Evolutionary conservation across 2,329 filamentous ascomycete species (phyloP).

Genomic region (Cladophialophora carrionii): DNA sequence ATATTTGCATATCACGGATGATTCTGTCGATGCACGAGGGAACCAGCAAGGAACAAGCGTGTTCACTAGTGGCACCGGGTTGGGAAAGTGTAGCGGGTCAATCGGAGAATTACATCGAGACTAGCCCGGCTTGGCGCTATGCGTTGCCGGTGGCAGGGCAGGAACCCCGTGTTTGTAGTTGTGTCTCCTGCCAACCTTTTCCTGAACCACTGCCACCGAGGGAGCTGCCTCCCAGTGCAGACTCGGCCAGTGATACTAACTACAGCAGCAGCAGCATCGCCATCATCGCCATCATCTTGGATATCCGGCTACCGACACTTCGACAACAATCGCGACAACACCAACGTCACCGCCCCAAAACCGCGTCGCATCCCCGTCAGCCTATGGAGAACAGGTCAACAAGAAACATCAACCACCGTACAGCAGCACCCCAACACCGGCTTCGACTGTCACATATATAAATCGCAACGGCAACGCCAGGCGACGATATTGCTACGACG

Average conservation of each 20-base stretch:
- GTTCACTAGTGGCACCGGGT: too few species aligned
- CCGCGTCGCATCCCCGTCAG: constrained; percentile 12
- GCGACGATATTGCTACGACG: constrained; percentile 13
- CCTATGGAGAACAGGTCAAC: constrained; percentile 8
- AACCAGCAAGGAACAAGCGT: too few species aligned
- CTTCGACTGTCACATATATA: neutral
- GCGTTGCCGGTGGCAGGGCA: constrained; percentile 12
- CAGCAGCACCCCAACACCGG: constrained; percentile 4
- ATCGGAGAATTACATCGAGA: neutral
- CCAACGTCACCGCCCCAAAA: constrained; percentile 24
- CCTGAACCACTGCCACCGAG: constrained; percentile 1
- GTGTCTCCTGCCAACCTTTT: constrained; percentile 10
- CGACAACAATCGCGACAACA: constrained; percentile 12
- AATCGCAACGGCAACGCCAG: neutral
- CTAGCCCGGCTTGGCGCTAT: neutral
- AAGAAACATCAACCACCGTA: constrained; percentile 7
- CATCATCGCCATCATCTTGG: neutral
- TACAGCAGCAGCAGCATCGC: constrained; percentile 18
- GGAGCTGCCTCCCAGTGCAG: constrained; percentile 10
- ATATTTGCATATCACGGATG: too few species aligned
- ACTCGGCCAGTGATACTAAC: constrained; percentile 27
- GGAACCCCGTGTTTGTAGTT: neutral
- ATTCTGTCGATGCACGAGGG: too few species aligned
- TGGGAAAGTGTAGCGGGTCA: neutral
- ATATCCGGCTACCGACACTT: neutral